These are phyloP conservation scores for Phyllosticta paracitricarpa DNA, from an alignment of 2,329 filamentous ascomycete genomes.

Conservation along the genomic window DNA sequence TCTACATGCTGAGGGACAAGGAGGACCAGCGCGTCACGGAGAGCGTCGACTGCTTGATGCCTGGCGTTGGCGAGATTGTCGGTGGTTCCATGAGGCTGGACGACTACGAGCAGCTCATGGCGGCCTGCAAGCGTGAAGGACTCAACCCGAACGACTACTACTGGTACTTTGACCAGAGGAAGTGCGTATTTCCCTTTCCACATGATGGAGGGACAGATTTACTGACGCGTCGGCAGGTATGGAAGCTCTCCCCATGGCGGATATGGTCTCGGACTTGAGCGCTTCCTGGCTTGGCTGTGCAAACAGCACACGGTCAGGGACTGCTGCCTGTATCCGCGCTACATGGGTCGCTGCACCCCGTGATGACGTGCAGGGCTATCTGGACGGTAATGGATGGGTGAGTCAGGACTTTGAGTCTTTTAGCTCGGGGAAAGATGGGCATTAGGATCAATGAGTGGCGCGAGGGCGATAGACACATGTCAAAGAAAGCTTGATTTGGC, in stretches of 20 bases:
- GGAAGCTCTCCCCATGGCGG: constrained; percentile 87
- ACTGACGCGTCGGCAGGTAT: constrained; percentile 47
- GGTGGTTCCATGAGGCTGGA: constrained; percentile 96
- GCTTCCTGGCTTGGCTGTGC: constrained; percentile 61
- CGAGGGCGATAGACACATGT: constrained; percentile 3
- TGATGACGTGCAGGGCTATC: constrained; percentile 24
- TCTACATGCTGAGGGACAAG: constrained; percentile 93
- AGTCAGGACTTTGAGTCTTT: not conserved
- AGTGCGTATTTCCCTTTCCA: constrained; percentile 48
- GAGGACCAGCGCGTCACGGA: constrained; percentile 78
- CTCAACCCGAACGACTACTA: constrained; percentile 83
- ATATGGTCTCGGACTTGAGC: constrained; percentile 85
- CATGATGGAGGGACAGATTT: not conserved
- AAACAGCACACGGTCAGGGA: constrained; percentile 56
- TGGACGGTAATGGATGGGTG: not conserved
- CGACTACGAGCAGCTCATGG: constrained; percentile 79
- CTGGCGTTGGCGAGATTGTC: constrained; percentile 92
- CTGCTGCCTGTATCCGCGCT: constrained; percentile 68
- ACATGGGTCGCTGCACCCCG: constrained; percentile 72
- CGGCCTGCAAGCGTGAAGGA: constrained; percentile 75
- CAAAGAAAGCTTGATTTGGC: constrained; percentile 8
- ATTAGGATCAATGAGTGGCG: not conserved
- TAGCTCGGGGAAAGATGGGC: not conserved
- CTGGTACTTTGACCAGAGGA: constrained; percentile 97
- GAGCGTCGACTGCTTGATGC: constrained; percentile 80